phyloP scores from a whole-genome alignment of 2,329 filamentous ascomycete species.

The Trichoderma sp. region DNA sequence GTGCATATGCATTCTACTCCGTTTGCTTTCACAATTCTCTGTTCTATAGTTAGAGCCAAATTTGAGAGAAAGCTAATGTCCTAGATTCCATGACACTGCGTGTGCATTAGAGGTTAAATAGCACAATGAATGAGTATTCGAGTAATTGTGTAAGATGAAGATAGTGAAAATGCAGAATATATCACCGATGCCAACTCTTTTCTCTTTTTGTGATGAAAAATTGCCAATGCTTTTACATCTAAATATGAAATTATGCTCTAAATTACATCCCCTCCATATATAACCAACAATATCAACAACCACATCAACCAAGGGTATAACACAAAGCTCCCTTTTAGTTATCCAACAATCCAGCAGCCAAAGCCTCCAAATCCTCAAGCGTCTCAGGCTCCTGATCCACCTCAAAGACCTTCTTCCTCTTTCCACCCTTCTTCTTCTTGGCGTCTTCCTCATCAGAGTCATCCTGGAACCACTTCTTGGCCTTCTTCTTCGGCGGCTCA shows the following conservation, averaged over 20 bases:
- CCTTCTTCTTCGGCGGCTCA: slow-evolving; percentile 57
- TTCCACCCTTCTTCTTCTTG: slow-evolving; percentile 45
- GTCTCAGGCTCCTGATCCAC: slow-evolving; percentile 73
- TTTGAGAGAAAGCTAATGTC: neutral
- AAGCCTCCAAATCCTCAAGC: slow-evolving; percentile 75
- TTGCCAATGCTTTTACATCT: neutral
- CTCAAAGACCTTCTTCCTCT: slow-evolving; percentile 60
- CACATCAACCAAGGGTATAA: slow-evolving; percentile 7
- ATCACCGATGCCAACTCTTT: neutral
- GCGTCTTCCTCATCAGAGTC: slow-evolving; percentile 59
- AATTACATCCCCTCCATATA: neutral
- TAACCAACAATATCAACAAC: neutral
- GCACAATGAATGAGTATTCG: neutral
- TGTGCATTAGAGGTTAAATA: neutral
- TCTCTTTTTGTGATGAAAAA: neutral
- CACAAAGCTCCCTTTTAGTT: slow-evolving; percentile 36
- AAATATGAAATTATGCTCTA: slow-evolving; percentile 8
- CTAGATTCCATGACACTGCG: neutral
- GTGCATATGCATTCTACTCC: neutral
- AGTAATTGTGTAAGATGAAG: neutral
- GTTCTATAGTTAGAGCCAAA: neutral
- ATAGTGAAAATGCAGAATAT: neutral
- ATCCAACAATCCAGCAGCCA: slow-evolving; percentile 73
- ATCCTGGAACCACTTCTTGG: slow-evolving; percentile 80
- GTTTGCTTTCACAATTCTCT: neutral